A percentile compares a stretch with the other conserved stretches of the same genome.
These are phyloP conservation scores for Podaxis pistillaris DNA, from an alignment of 768 basidiomycete genomes.

Conservation along the genomic window DNA sequence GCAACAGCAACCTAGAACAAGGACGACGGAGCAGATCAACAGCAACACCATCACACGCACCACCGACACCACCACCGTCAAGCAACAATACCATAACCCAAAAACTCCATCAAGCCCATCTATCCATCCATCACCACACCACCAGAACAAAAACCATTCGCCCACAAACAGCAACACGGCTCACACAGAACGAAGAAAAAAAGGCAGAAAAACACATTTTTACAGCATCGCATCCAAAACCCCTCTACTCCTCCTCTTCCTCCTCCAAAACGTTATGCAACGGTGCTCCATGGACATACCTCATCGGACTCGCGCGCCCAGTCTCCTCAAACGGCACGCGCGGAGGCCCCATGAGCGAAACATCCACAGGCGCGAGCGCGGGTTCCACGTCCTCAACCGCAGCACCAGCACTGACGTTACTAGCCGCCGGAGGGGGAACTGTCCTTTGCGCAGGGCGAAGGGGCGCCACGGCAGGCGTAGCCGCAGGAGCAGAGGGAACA, in stretches of 20 bases:
- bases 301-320: conserved; percentile 61
- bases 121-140: background rate
- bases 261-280: conserved; percentile 86
- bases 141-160: background rate
- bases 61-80: background rate
- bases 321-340: conserved; percentile 38
- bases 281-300: conserved; percentile 83
- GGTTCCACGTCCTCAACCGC: background rate
- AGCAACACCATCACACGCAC: background rate
- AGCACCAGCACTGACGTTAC: background rate
- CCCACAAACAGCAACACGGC: conserved; percentile 8
- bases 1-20: background rate
- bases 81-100: no score
- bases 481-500: conserved; percentile 27
- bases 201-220: no score
- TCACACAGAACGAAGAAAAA: background rate
- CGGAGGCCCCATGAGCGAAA: conserved; percentile 20
- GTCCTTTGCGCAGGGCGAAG: conserved; percentile 24
- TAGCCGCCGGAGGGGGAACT: background rate
- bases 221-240: background rate
- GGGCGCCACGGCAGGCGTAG: conserved; percentile 23
- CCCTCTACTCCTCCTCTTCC: conserved; percentile 58
- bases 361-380: background rate
- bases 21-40: background rate
- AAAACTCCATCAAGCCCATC: background rate